Percentiles rank a stretch among this genome's conserved stretches.
Conservation (phyloP, 805 yeast genomes). For the Pichia californica region DNA sequence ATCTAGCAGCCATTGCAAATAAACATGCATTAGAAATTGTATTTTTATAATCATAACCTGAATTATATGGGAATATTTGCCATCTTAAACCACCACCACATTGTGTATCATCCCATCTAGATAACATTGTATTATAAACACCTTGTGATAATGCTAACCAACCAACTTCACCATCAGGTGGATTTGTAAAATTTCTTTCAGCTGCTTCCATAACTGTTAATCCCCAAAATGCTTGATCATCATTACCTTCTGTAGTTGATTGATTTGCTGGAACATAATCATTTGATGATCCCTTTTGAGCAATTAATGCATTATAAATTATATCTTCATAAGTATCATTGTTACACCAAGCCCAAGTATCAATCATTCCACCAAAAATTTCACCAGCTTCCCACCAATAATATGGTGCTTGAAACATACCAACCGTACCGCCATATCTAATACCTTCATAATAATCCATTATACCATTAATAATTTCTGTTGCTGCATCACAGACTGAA, state of each 20-base stretch:
- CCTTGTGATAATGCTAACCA: slow-evolving; percentile 83
- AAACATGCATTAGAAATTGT: slow-evolving; percentile 82
- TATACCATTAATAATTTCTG: slow-evolving; percentile 60
- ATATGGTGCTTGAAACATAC: slow-evolving; percentile 68
- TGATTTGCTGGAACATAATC: slow-evolving; percentile 80
- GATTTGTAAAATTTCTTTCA: slow-evolving; percentile 75
- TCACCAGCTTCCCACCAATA: slow-evolving; percentile 95
- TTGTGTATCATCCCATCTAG: slow-evolving; percentile 62
- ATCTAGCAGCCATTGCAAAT: slow-evolving; percentile 75
- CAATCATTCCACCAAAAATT: slow-evolving; percentile 62
- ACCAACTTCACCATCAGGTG: slow-evolving; percentile 36
- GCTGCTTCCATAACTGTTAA: slow-evolving; percentile 78
- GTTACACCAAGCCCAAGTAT: slow-evolving; percentile 64
- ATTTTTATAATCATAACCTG: slow-evolving; percentile 83
- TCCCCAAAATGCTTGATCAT: slow-evolving; percentile 94
- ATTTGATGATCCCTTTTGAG: slow-evolving; percentile 57
- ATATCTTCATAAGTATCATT: slow-evolving; percentile 56
- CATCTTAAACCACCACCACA: slow-evolving; percentile 83
- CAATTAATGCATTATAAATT: slow-evolving; percentile 53
- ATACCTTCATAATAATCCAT: slow-evolving; percentile 76
- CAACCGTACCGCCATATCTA: slow-evolving; percentile 60
- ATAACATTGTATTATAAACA: slow-evolving; percentile 75
- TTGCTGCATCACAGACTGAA: slow-evolving; percentile 42
- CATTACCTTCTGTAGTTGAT: slow-evolving; percentile 82
- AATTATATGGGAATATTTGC: slow-evolving; percentile 87